These are phyloP conservation scores for Corymbia calophylla DNA, from an alignment of 441 rosid genomes.

Conservation along the genomic window DNA sequence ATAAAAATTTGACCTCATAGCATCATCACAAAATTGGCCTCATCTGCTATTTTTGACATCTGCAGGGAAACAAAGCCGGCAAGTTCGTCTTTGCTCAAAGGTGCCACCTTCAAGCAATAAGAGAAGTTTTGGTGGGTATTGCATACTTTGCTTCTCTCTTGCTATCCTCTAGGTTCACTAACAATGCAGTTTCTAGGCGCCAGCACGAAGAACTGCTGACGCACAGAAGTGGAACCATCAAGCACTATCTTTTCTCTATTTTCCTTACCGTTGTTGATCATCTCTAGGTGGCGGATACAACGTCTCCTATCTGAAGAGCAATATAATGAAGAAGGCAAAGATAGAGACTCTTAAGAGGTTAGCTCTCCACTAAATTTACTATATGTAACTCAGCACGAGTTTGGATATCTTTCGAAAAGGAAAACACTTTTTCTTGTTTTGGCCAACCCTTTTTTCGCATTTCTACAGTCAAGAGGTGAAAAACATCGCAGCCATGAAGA, in stretches of 20 bases:
- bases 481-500: conserved; percentile 69
- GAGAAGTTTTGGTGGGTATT: conserved; percentile 45
- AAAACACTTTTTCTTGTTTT: not conserved
- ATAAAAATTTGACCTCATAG: not conserved
- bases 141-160: conserved; percentile 23
- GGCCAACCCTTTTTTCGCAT: not conserved
- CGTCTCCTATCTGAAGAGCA: conserved; percentile 57
- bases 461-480: conserved; percentile 66
- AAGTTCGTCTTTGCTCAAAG: conserved; percentile 68
- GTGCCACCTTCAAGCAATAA: conserved; percentile 67
- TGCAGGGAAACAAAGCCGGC: conserved; percentile 76
- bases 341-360: conserved; percentile 71
- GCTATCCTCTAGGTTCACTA: not conserved
- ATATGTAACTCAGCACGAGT: not conserved
- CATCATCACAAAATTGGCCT: not conserved
- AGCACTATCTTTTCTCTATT: not conserved
- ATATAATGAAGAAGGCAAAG: conserved; percentile 86
- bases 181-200: not conserved
- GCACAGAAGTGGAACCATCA: not conserved
- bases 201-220: not conserved
- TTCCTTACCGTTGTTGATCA: not conserved
- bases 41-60: not conserved
- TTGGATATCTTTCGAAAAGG: not conserved
- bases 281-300: conserved; percentile 53
- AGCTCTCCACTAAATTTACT: not conserved